Evolutionary conservation across 495 filamentous ascomycete species (phyloP).

Genomic region (Annulohypoxylon moriforme): DNA sequence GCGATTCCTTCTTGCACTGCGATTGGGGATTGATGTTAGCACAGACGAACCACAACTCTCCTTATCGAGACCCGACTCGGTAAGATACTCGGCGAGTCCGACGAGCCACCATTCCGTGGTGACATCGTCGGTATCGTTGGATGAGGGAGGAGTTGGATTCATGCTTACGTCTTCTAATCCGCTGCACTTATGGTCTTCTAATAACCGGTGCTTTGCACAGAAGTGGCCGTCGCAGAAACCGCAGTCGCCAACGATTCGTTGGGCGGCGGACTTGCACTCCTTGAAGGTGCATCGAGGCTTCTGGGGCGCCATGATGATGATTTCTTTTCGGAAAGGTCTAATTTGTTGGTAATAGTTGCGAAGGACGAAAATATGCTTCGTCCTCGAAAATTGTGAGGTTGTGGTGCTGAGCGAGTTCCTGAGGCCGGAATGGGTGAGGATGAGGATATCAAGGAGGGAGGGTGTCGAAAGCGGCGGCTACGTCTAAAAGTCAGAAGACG

Average conservation of each 20-base stretch:
- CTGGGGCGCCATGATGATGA: slow-evolving; percentile 68
- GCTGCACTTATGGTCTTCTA: slow-evolving; percentile 92
- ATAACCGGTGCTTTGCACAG: slow-evolving; percentile 91
- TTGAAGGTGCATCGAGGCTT: slow-evolving; percentile 90
- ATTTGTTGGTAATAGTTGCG: not conserved
- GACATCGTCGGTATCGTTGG: not conserved
- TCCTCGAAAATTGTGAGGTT: slow-evolving; percentile 32
- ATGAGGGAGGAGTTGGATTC: slow-evolving; percentile 22
- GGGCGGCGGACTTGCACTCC: slow-evolving; percentile 85
- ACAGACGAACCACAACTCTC: slow-evolving; percentile 40
- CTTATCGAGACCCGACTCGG: slow-evolving; percentile 47
- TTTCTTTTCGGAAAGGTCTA: slow-evolving; percentile 4
- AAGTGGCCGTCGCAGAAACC: slow-evolving; percentile 93
- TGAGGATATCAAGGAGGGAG: slow-evolving; percentile 44
- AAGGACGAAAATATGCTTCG: not conserved
- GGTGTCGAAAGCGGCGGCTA: slow-evolving; percentile 43
- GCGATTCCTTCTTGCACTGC: slow-evolving; percentile 92
- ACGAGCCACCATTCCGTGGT: slow-evolving; percentile 60
- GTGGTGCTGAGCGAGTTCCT: slow-evolving; percentile 29
- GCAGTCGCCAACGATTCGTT: slow-evolving; percentile 95
- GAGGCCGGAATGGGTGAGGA: slow-evolving; percentile 45
- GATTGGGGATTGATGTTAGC: slow-evolving; percentile 29
- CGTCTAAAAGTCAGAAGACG: slow-evolving; percentile 31
- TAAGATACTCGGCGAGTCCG: slow-evolving; percentile 56
- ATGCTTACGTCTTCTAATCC: slow-evolving; percentile 86